phyloP scores from a whole-genome alignment of 805 yeast genomes.

The Barnettozyma sp. region DNA sequence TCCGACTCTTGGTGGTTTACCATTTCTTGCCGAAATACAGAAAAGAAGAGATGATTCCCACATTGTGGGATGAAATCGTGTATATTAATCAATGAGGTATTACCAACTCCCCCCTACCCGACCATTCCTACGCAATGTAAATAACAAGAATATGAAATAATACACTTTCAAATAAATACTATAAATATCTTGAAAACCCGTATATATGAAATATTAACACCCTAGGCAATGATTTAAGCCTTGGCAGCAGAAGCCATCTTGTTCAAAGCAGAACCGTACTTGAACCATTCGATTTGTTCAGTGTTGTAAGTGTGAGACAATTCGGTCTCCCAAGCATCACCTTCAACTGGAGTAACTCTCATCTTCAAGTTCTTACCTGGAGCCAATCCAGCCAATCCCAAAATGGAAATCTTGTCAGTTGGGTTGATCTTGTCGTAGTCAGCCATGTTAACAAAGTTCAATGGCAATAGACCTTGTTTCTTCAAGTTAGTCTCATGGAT shows the following conservation, averaged over 20 bases:
- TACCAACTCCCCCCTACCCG: too few species aligned
- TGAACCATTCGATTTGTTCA: conserved; percentile 99
- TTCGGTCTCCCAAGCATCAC: conserved; percentile 80
- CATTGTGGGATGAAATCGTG: conserved; percentile 40
- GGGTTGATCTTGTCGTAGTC: conserved; percentile 93
- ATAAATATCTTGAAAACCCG: conserved; percentile 5
- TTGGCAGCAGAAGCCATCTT: conserved; percentile 62
- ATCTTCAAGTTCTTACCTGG: conserved; percentile 88
- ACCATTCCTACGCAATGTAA: not conserved
- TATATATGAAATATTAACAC: conserved; percentile 3
- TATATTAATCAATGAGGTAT: too few species aligned
- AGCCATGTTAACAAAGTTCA: conserved; percentile 81
- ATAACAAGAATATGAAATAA: conserved; percentile 4
- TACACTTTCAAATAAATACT: conserved; percentile 4
- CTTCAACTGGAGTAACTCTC: conserved; percentile 67
- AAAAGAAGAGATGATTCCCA: conserved; percentile 40
- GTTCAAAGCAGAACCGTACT: conserved; percentile 98
- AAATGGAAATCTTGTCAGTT: conserved; percentile 80
- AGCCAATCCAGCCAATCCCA: conserved; percentile 77
- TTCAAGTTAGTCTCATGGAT: conserved; percentile 99
- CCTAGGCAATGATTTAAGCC: too few species aligned
- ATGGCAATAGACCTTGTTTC: conserved; percentile 98
- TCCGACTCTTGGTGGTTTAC: conserved; percentile 34
- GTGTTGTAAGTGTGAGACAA: conserved; percentile 93
- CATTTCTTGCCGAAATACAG: conserved; percentile 45